Base-by-base conservation (phyloP, 2,329 filamentous ascomycete species). In the Sporothrix schenckii region DNA sequence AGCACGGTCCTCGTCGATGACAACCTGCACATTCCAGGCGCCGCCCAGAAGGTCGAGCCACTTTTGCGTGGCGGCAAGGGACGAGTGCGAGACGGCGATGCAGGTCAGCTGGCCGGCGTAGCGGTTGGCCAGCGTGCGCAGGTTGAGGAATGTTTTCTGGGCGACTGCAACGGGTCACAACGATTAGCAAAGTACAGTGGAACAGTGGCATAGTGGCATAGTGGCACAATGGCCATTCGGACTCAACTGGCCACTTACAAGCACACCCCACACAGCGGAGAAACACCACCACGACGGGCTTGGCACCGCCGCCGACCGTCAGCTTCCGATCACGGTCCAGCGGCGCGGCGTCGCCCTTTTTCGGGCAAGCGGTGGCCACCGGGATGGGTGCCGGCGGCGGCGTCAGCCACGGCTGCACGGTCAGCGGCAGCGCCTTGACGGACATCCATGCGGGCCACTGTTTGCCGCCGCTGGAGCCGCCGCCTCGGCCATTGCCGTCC, bases 41-140 rank as follows among this genome's bases (percentile, higher is more conserved):
- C 87, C 86, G 76, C 87, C 87, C 14, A 89, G 77, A 21, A 87
- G 80, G 73, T 86, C 84, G 60, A 87, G 75, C 87, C 87, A 89
- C 73, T 85, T 85, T 50, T 81, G 77, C 1, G 87, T 89, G 41
- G 87, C 86, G 27, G 82, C 79, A 4, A 80, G 77, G 10, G 86
- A 88, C 52, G 87, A 85, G 79, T 89, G 87, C 30, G 86, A 88
- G 66, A 89, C 80, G 73, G 87, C 86, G 70, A 89, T 80, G 79
- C 86, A 88, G 71, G 81, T 82, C 13, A 88, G 79, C 54, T 79
- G 78, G 74, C 78, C 77, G 67, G 82, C 79, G 74, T 86, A 81
- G 66, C 83, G 83, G 77, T 84, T 85, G 14, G 86, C 82, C 70
- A 89, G 81, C 56, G 83, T 79, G 66, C 86, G 85, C 69, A 88